phyloP scores from a whole-genome alignment of 768 basidiomycete species.

The Suillus plorans region DNA sequence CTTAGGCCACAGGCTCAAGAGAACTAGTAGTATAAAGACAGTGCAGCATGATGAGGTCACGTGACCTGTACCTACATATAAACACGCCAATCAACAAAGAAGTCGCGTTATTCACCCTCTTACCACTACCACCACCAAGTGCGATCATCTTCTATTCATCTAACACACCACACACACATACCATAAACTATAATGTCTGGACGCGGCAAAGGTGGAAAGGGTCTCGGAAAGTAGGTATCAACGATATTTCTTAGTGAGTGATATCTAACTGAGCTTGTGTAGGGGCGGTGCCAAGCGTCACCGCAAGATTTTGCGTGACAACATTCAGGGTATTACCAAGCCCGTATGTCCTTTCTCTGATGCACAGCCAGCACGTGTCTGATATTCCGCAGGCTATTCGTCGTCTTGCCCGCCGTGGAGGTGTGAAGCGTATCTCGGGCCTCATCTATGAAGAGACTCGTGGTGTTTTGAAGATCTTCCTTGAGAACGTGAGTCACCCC shows the following conservation, averaged over 20 bases:
- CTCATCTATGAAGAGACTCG: constrained; percentile 93
- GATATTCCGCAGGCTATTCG: constrained; percentile 76
- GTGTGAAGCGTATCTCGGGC: constrained; percentile 90
- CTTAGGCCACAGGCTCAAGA: neutral
- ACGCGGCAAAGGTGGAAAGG: constrained; percentile 52
- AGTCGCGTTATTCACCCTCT: constrained; percentile 21
- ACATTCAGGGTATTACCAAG: constrained; percentile 56
- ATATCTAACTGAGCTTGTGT: constrained; percentile 12
- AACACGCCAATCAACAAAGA: constrained; percentile 30
- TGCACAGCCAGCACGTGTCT: constrained; percentile 28
- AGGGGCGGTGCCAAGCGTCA: constrained; percentile 47
- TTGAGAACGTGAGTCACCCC: constrained; percentile 66
- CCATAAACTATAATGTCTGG: constrained; percentile 39
- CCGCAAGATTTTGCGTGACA: constrained; percentile 47
- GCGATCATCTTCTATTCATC: constrained; percentile 5
- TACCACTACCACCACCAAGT: constrained; percentile 25
- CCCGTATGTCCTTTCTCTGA: constrained; percentile 28
- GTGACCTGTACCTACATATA: constrained; percentile 29
- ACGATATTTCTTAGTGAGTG: neutral
- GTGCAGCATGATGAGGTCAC: constrained; percentile 11
- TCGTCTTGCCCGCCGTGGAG: constrained; percentile 88
- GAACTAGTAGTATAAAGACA: neutral
- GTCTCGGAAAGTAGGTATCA: constrained; percentile 40
- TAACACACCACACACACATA: constrained; percentile 11
- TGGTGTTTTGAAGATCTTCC: constrained; percentile 88